A percentile compares a stretch with the other conserved stretches of the same genome.
Evolutionary conservation across 2,329 filamentous ascomycete genomes (phyloP).

Genomic region (Beauveria sp.): DNA sequence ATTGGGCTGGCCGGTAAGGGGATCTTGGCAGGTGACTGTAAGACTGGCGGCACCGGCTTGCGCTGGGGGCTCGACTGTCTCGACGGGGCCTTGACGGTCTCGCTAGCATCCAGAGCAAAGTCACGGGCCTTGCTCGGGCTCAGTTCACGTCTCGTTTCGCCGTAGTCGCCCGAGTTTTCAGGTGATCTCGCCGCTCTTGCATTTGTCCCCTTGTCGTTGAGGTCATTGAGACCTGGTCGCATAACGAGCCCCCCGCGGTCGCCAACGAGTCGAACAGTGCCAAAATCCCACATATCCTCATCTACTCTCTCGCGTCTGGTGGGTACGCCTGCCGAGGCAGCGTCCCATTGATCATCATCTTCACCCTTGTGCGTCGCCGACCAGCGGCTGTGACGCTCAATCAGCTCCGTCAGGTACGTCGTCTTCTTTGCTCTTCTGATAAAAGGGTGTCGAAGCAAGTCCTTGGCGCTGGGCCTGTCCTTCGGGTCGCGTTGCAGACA

Average conservation of each 20-base stretch:
- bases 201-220: slow-evolving; percentile 79
- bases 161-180: slow-evolving; percentile 43
- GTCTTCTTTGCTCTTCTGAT: slow-evolving; percentile 89
- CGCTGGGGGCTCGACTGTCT: slow-evolving; percentile 54
- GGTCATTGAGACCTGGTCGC: slow-evolving; percentile 54
- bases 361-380: slow-evolving; percentile 69
- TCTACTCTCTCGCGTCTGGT: slow-evolving; percentile 50
- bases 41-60: slow-evolving; percentile 36
- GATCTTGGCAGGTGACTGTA: slow-evolving; percentile 48
- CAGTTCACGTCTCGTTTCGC: slow-evolving; percentile 41
- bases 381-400: slow-evolving; percentile 86
- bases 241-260: slow-evolving; percentile 51
- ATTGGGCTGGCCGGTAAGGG: slow-evolving; percentile 44
- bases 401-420: slow-evolving; percentile 91
- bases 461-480: slow-evolving; percentile 78
- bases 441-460: slow-evolving; percentile 84
- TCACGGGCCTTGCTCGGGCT: slow-evolving; percentile 47
- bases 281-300: slow-evolving; percentile 98
- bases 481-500: slow-evolving; percentile 85
- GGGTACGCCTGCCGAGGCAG: slow-evolving; percentile 44
- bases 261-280: slow-evolving; percentile 78
- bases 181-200: slow-evolving; percentile 52
- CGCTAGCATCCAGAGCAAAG: slow-evolving; percentile 36
- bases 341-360: slow-evolving; percentile 54
- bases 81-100: slow-evolving; percentile 51